A percentile compares a stretch with the other conserved stretches of the same genome.
Conservation (phyloP, 164 flowering plant genomes). For the Dillenia turbinata region DNA sequence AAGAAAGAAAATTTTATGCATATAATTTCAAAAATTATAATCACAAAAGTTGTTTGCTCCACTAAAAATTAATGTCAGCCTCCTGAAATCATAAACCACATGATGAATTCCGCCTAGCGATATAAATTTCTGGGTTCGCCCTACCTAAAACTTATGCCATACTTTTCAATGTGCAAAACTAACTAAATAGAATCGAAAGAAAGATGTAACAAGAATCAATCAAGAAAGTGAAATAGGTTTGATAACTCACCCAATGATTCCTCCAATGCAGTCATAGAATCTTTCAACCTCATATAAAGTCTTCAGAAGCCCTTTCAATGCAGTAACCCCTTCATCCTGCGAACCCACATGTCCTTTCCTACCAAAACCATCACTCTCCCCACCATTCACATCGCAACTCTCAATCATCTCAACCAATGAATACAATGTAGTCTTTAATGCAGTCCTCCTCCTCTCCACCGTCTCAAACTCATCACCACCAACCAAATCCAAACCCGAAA, state of each 20-base stretch:
- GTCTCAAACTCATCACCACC: constrained; percentile 20
- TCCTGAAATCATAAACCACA: too few relatives aligned
- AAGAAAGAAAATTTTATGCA: too few relatives aligned
- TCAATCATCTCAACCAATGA: constrained; percentile 70
- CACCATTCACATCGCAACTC: constrained; percentile 40
- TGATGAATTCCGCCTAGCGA: too few relatives aligned
- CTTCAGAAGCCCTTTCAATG: constrained; percentile 51
- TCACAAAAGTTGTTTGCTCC: too few relatives aligned
- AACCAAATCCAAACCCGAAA: constrained; percentile 16
- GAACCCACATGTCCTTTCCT: constrained; percentile 11
- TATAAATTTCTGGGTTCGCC: too few relatives aligned
- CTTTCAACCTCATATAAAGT: constrained; percentile 55
- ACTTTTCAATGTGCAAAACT: background rate
- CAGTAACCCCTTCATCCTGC: constrained; percentile 22
- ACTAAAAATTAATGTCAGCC: too few relatives aligned
- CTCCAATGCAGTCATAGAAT: constrained; percentile 94
- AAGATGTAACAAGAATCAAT: background rate
- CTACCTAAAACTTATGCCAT: too few relatives aligned
- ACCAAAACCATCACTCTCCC: constrained; percentile 7
- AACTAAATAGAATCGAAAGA: background rate
- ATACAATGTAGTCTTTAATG: constrained; percentile 55
- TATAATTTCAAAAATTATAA: too few relatives aligned
- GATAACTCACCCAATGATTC: constrained; percentile 74
- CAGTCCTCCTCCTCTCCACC: constrained; percentile 15
- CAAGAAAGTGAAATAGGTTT: too few relatives aligned